Evolutionary conservation across 495 filamentous ascomycete genomes (phyloP), one percentile per base, ranked within the genome.

Genomic region (Articulospora tetracladia): DNA sequence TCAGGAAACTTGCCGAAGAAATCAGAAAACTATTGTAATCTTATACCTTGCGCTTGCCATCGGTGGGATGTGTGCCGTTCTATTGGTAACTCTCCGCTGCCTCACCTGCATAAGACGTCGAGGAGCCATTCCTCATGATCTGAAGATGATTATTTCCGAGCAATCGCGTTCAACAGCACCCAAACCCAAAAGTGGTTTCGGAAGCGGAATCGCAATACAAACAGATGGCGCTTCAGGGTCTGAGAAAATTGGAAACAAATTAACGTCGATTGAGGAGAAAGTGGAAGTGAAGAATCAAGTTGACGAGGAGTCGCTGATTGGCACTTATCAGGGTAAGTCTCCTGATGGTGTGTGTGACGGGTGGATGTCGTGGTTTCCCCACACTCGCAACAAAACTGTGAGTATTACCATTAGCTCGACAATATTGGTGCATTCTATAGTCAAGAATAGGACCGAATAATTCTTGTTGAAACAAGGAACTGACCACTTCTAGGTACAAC

Each of bases 281-380:
- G 4, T 50, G 47, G 39, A 17, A 6, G 30, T 13, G 17, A 44
- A 11, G 39, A 8, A 7, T 3, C 39, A 44, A 3, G 15, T 44
- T 7, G 39, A 44, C n/a, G 39, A 44, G 39, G 39, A 44, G 15
- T 12, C 39, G n/a, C 3, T 17, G 8, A 24, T 27, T 24, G 20
- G 20, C 3, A 2, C 3, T 24, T 8, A 50, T 50, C 22, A 27
- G 26, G n/a, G 23, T 47, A 39, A 28, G 23, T 22, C 26, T 27
- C 41, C 24, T 47, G 58, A 61, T 55, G 58, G 39, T 28, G 23
- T 52, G 22, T 39, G 20, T 36, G 58, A 61, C 25, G 58, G 58
- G 13, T 57, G 41, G 41, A 49, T 22, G 8, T 48, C 13, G 24
- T 57, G 41, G 36, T n/a, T 57, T 25, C 24, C 20, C 11, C n/a